These are phyloP conservation scores for Stachybotrys echinatus DNA, from an alignment of 2,329 filamentous ascomycete genomes.

Conservation along the genomic window DNA sequence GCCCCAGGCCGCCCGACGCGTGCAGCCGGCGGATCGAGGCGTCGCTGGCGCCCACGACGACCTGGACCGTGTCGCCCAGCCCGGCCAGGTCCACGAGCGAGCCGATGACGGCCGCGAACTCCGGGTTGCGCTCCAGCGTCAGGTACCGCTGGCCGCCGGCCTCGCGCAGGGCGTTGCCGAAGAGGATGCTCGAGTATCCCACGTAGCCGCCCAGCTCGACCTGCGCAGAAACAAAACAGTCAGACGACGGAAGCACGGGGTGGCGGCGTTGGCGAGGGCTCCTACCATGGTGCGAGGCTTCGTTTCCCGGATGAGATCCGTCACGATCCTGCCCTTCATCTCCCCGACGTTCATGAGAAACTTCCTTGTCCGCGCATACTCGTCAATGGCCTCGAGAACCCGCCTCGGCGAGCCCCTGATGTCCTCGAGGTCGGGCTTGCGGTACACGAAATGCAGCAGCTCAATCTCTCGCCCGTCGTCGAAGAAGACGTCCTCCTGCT, in stretches of 20 bases:
- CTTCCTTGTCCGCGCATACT: conserved; percentile 54
- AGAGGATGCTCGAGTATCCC: conserved; percentile 76
- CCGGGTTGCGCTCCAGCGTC: conserved; percentile 68
- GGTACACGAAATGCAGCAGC: conserved; percentile 64
- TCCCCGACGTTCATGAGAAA: conserved; percentile 79
- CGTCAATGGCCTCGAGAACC: conserved; percentile 66
- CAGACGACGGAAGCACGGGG: neutral
- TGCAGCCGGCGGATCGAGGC: conserved; percentile 59
- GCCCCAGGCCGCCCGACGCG: conserved; percentile 39
- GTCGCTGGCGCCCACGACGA: conserved; percentile 65
- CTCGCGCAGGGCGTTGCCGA: conserved; percentile 59
- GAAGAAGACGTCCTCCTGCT: conserved; percentile 41
- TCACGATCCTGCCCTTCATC: conserved; percentile 67
- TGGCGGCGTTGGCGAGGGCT: no score
- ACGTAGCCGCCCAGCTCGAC: conserved; percentile 78
- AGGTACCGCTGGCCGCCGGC: conserved; percentile 62
- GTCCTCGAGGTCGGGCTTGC: conserved; percentile 53
- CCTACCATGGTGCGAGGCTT: conserved; percentile 62
- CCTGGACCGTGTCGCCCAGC: conserved; percentile 62
- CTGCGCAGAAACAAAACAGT: no score
- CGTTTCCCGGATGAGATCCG: conserved; percentile 59
- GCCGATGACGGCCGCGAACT: conserved; percentile 65
- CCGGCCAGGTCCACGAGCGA: conserved; percentile 70
- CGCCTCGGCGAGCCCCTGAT: conserved; percentile 59
- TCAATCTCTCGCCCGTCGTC: conserved; percentile 72